phyloP scores from a whole-genome alignment of 2,329 filamentous ascomycete genomes.

The Stachybotrys chlorohalonatus region DNA sequence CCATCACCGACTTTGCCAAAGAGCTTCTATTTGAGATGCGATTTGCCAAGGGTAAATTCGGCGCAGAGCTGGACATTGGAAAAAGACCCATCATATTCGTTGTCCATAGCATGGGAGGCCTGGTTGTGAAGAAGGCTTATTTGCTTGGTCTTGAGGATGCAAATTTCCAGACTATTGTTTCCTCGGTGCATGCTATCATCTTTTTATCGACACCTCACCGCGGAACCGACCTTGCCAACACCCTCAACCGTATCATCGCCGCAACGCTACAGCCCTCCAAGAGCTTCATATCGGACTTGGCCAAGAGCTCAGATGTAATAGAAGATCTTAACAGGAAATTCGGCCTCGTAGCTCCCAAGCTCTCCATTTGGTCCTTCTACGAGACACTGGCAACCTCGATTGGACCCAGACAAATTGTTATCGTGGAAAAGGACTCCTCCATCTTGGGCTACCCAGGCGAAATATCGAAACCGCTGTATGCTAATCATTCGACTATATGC shows the following conservation, averaged over 20 bases:
- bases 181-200: constrained; percentile 21
- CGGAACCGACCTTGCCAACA: constrained; percentile 26
- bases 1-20: constrained; percentile 23
- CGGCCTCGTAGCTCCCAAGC: constrained; percentile 22
- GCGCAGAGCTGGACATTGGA: constrained; percentile 12
- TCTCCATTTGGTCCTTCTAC: constrained; percentile 35
- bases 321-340: constrained; percentile 34
- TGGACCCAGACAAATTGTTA: constrained; percentile 12
- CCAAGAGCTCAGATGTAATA: constrained; percentile 21
- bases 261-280: constrained; percentile 13
- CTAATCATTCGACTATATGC: constrained; percentile 32
- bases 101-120: constrained; percentile 37
- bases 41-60: constrained; percentile 7
- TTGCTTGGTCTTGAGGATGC: constrained; percentile 22
- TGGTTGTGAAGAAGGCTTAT: constrained; percentile 23
- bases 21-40: constrained; percentile 15
- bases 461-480: constrained; percentile 23
- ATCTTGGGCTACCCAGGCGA: constrained; percentile 32
- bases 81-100: constrained; percentile 29
- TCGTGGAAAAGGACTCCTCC: constrained; percentile 30
- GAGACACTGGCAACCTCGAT: constrained; percentile 24
- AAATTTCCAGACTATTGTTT: constrained; percentile 15
- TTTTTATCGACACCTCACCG: constrained; percentile 33
- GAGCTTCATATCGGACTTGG: constrained; percentile 28
- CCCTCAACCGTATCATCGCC: constrained; percentile 25